A percentile compares a stretch with the other conserved stretches of the same genome.
Conservation (phyloP, 257 asterid genomes). For the Penstemon davidsonii region DNA sequence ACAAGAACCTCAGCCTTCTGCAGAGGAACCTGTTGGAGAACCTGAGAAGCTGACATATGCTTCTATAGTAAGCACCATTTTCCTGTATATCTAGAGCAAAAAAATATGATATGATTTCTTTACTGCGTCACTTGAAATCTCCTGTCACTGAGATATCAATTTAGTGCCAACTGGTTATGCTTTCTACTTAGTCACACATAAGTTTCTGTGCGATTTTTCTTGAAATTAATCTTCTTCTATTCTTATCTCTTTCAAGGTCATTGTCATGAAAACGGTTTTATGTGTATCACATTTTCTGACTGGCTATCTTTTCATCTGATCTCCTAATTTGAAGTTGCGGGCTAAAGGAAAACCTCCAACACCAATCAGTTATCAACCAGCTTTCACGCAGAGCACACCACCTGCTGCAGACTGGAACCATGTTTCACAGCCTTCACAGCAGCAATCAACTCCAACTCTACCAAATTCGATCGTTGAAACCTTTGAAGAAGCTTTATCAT, state of each 20-base stretch:
- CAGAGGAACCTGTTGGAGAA: constrained; percentile 62
- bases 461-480: constrained; percentile 31
- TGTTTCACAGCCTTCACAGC: constrained; percentile 36
- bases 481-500: constrained; percentile 34
- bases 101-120: constrained; percentile 4
- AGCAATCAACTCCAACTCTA: constrained; percentile 33
- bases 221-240: not conserved
- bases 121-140: not conserved
- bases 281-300: constrained; percentile 20
- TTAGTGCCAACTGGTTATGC: constrained; percentile 26
- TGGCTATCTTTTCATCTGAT: constrained; percentile 6
- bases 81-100: not conserved
- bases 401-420: constrained; percentile 32
- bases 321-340: constrained; percentile 28
- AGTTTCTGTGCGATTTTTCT: not conserved
- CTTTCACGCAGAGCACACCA: constrained; percentile 36
- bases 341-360: constrained; percentile 48
- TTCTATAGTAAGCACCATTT: constrained; percentile 50
- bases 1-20: constrained; percentile 48
- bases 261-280: not conserved
- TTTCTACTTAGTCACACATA: not conserved
- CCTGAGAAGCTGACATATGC: constrained; percentile 69
- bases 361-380: constrained; percentile 34
- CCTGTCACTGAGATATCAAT: not conserved
- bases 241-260: not conserved